A percentile compares a stretch with the other conserved stretches of the same genome.
phyloP scores from a whole-genome alignment of 331 rosid species.

The Acacia concinna region DNA sequence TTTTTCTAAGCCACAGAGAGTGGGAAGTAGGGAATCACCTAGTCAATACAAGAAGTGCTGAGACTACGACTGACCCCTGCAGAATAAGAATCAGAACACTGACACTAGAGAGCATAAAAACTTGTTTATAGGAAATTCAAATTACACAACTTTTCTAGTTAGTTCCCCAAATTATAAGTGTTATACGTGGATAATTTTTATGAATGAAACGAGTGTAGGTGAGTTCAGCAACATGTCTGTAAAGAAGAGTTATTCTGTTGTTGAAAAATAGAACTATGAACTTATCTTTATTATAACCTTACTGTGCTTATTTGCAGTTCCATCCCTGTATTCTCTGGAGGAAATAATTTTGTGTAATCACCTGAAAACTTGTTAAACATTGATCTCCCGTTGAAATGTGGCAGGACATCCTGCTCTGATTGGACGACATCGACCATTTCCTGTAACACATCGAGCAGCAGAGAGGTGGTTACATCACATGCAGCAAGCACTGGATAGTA shows the following conservation, averaged over 20 bases:
- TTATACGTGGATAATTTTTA: background rate
- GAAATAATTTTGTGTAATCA: background rate
- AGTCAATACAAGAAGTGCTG: slow-evolving; percentile 1
- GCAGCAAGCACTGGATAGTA: slow-evolving; percentile 71
- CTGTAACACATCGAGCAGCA: slow-evolving; percentile 69
- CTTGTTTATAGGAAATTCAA: background rate
- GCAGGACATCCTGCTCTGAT: slow-evolving; percentile 96
- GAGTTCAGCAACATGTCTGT: background rate
- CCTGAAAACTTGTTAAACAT: background rate
- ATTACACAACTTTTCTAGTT: background rate
- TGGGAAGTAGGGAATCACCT: background rate
- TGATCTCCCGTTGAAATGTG: background rate
- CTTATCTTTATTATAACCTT: background rate
- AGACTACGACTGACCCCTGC: background rate
- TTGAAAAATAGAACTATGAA: background rate
- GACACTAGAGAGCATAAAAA: background rate
- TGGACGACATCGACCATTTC: slow-evolving; percentile 80
- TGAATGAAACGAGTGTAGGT: slow-evolving; percentile 10
- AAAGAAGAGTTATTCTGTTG: background rate
- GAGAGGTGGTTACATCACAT: slow-evolving; percentile 89
- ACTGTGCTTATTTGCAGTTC: background rate
- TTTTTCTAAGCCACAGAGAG: background rate
- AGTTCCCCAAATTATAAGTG: background rate
- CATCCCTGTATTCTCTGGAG: background rate
- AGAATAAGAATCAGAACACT: background rate